Conservation (phyloP, 169 alveolate genomes). For the Plasmodium blacklocki region DNA sequence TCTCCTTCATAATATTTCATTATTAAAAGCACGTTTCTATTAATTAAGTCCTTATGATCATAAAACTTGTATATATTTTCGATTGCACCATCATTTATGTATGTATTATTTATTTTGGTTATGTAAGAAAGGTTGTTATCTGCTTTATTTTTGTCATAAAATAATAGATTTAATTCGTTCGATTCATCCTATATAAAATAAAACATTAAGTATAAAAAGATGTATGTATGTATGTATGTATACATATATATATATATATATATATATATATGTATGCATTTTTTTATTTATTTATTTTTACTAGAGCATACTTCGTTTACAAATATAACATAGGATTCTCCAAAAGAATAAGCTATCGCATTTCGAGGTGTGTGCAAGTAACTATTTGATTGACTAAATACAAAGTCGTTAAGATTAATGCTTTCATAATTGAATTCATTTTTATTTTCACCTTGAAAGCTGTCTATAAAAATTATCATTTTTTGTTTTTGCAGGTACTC, state of each 20-base stretch:
- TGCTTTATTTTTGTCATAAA: constrained; percentile 29
- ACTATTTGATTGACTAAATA: constrained; percentile 37
- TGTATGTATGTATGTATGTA: neutral
- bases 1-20: constrained; percentile 46
- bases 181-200: constrained; percentile 26
- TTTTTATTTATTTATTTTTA: neutral
- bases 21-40: constrained; percentile 55
- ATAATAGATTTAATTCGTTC: constrained; percentile 35
- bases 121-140: constrained; percentile 34
- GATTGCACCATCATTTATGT: constrained; percentile 43
- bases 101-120: constrained; percentile 57
- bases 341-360: constrained; percentile 34
- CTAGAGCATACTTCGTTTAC: constrained; percentile 31
- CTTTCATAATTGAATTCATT: constrained; percentile 25
- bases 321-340: constrained; percentile 43
- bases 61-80: constrained; percentile 50
- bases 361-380: constrained; percentile 37
- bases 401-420: constrained; percentile 7
- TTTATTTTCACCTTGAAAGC: constrained; percentile 39
- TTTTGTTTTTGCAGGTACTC: constrained; percentile 29
- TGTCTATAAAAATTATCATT: constrained; percentile 39
- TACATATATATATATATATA: neutral
- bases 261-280: neutral
- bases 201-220: neutral
- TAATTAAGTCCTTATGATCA: constrained; percentile 45